Conservation (phyloP, 192 early-diverging fungal genomes). For the Coemansia furcata region DNA sequence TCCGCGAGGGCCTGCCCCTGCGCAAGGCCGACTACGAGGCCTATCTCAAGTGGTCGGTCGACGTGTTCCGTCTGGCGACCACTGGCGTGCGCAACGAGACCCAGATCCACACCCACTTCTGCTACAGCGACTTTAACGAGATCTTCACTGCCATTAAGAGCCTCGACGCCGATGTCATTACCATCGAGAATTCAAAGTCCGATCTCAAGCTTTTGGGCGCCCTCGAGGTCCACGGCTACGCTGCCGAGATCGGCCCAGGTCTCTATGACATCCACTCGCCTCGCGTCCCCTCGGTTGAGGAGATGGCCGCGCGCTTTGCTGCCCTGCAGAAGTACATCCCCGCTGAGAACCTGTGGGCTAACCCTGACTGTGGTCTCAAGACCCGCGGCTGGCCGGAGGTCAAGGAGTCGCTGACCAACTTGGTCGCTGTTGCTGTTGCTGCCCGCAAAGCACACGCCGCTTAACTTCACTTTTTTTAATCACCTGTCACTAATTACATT, state of each 20-base stretch:
- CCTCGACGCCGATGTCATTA: constrained; percentile 95
- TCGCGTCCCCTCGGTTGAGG: constrained; percentile 83
- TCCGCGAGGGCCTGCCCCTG: constrained; percentile 97
- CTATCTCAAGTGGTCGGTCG: constrained; percentile 96
- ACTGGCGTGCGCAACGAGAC: constrained; percentile 80
- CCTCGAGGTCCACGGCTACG: constrained; percentile 81
- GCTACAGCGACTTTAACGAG: constrained; percentile 99
- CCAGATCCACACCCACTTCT: constrained; percentile 99
- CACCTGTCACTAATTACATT: neutral
- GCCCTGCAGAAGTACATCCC: constrained; percentile 86
- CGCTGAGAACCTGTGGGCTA: constrained; percentile 83
- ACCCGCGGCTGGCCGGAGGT: constrained; percentile 95
- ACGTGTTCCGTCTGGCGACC: constrained; percentile 87
- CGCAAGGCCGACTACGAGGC: constrained; percentile 79
- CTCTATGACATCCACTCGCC: constrained; percentile 99
- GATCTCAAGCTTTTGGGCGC: constrained; percentile 92
- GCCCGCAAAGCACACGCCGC: constrained; percentile 53
- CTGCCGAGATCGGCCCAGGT: constrained; percentile 92
- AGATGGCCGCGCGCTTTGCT: constrained; percentile 83
- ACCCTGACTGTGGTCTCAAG: constrained; percentile 98
- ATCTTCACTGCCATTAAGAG: constrained; percentile 91
- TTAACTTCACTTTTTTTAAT: neutral
- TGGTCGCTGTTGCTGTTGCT: constrained; percentile 75
- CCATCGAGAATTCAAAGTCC: constrained; percentile 97
- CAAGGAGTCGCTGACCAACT: constrained; percentile 80